Evolutionary conservation across 2,329 filamentous ascomycete genomes (phyloP).

Genomic region (Tolypocladium inflatum): DNA sequence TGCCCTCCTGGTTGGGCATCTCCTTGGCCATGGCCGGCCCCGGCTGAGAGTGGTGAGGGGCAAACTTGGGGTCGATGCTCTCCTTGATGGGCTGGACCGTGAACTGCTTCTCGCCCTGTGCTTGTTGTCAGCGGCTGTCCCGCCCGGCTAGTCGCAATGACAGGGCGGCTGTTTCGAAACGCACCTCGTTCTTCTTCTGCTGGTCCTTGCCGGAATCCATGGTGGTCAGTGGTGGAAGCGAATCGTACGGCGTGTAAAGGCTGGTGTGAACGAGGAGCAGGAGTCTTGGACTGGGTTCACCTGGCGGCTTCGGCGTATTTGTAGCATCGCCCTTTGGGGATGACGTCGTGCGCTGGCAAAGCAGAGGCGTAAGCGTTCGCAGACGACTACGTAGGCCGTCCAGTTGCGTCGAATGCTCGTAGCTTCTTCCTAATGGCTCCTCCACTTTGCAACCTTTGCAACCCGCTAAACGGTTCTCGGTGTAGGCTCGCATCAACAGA

Average conservation of each 20-base stretch:
- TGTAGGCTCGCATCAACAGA: no score
- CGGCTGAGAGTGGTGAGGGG: constrained; percentile 43
- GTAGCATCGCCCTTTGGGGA: neutral
- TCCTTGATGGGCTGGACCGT: constrained; percentile 35
- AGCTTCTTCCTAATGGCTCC: no score
- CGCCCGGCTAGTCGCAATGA: neutral
- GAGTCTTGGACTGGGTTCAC: neutral
- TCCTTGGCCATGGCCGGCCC: constrained; percentile 47
- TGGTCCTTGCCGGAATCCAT: constrained; percentile 12
- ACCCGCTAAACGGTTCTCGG: no score
- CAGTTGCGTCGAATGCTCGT: neutral
- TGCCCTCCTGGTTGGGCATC: constrained; percentile 47
- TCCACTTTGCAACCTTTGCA: no score
- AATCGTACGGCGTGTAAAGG: neutral
- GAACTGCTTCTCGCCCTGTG: constrained; percentile 33
- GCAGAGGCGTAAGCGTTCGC: neutral
- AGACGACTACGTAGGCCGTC: constrained; percentile 1
- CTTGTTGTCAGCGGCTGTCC: constrained; percentile 13
- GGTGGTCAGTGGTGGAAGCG: neutral
- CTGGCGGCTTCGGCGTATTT: neutral
- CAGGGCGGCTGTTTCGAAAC: constrained; percentile 14
- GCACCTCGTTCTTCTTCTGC: constrained; percentile 9
- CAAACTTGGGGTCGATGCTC: constrained; percentile 34
- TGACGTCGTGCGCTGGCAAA: constrained; percentile 3
- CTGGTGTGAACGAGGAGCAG: neutral